Evolutionary conservation across 2,329 filamentous ascomycete genomes (phyloP), one percentile per base, ranked within the genome.

Genomic region (Akanthomyces muscarius): DNA sequence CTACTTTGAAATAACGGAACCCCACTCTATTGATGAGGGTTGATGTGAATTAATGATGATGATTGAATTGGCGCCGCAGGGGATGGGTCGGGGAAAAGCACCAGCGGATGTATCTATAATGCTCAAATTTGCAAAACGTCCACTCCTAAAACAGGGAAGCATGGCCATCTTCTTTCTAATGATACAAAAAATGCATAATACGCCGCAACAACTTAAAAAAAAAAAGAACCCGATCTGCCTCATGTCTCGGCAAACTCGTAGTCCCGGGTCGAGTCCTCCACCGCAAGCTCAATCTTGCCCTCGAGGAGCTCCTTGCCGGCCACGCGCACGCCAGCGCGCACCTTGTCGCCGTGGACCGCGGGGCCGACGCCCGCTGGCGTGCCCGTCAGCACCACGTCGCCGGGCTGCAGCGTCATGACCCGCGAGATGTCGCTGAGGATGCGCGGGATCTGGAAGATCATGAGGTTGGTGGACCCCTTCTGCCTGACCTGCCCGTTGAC

Each of bases 361-460:
- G 88, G 83, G 1, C 95, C 95, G 1, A 99, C 95, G 14, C 95
- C 95, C 79, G 97, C 97, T 56, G 95, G 95, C 57, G 95, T 99
- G 21, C 95, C 95, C n/a, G 95, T 99, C 69, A 99, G 79, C 55
- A 99, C 87, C 71, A 99, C 88, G 76, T 99, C 95, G 55, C 94
- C 95, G 71, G 90, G 86, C 76, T 96, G 89, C 64, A 99, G 81
- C 10, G 92, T 92, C 92, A 98, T 97, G 63, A 98, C 93, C 74
- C 89, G 89, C 68, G 91, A 95, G 73, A 99, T 96, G 78, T 97
- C 92, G 71, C 89, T 90, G 72, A 99, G 76, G 67, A 96, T 87
- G 69, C 91, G 83, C 25, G 94, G 93, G 71, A 99, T 95, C 63
- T 85, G 84, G 82, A 96, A 97, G 64, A 99, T 84, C 91, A 99